Base-by-base conservation (phyloP, 129 eudicot genomes). In the Centella asiatica region DNA sequence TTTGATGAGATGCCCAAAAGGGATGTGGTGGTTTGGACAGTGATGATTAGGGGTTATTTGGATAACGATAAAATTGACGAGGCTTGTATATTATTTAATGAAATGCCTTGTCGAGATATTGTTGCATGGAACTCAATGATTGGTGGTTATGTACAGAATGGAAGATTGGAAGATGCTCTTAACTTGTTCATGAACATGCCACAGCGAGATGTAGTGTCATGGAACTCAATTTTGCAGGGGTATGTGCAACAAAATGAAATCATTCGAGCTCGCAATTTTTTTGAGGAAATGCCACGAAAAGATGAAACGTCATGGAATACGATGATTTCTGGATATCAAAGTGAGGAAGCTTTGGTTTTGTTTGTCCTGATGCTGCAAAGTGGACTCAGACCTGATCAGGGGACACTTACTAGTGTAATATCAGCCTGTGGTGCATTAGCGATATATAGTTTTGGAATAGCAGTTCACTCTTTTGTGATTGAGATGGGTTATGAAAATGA, bases 61-160 rank as follows among this genome's bases (percentile, higher is more conserved):
- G 54, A 54, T 45, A 68, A 65, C 61, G 56, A 70, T 49, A 64
- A 60, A 51, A 70, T 72, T 33, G 79, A 61, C 36, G 77, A 78
- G 31, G 88, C 81, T 24, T 65, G 65, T 24, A 78, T 48, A 28
- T 39, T 75, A 61, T 82, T 82, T 44, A 39, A 61, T 58, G 65
- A 62, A 55, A 78, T 82, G 84, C 81, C 84, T 54, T 44, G 14
- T 9, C 53, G 74, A 59, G 92, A 80, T 64, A 36, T 72, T 60
- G 78, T 87, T 68, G 70, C 78, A 5, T 87, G 95, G 95, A 87
- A 87, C 67, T 77, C 81, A 4, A 80, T 87, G 88, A 72, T 87
- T 42, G 34, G 27, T 55, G 92, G 95, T 44, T 76, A 64, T 69
- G 78, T 80, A 54, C 73, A 78, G 31, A 70, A 55, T 19, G 62